These are phyloP conservation scores for Penicillium paneum DNA, from an alignment of 2,329 filamentous ascomycete species.

Conservation along the genomic window DNA sequence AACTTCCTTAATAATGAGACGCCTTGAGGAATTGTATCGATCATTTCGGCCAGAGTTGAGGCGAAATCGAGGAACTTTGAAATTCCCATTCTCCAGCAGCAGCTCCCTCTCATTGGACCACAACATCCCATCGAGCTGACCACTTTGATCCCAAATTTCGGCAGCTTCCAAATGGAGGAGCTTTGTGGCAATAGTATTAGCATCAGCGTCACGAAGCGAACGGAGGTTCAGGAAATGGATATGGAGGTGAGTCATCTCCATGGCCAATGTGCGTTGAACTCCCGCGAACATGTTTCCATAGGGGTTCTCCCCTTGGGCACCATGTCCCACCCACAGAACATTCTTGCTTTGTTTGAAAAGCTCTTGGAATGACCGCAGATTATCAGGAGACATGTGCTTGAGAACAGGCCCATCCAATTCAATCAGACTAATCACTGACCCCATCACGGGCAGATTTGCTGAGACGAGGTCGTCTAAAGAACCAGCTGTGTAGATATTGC, in stretches of 20 bases:
- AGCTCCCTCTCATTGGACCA: slow-evolving; percentile 34
- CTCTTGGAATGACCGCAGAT: slow-evolving; percentile 24
- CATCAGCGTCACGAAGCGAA: slow-evolving; percentile 1
- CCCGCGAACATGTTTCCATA: slow-evolving; percentile 21
- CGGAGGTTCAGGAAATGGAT: slow-evolving; percentile 21
- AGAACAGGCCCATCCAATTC: slow-evolving; percentile 31
- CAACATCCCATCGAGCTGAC: slow-evolving; percentile 14
- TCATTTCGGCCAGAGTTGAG: slow-evolving; percentile 16
- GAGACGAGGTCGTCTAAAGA: slow-evolving; percentile 12
- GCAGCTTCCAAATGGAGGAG: slow-evolving; percentile 18
- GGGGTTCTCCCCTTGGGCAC: slow-evolving; percentile 22
- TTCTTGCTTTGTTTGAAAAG: slow-evolving; percentile 19
- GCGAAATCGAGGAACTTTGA: slow-evolving; percentile 31
- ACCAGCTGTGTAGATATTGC: neutral
- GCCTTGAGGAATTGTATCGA: slow-evolving; percentile 24
- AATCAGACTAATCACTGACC: slow-evolving; percentile 18
- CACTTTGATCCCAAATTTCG: slow-evolving; percentile 16
- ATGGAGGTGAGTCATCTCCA: slow-evolving; percentile 21
- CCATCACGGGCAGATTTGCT: slow-evolving; percentile 18
- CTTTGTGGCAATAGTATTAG: slow-evolving; percentile 6
- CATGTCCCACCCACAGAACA: slow-evolving; percentile 26
- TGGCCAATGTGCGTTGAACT: slow-evolving; percentile 20
- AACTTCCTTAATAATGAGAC: slow-evolving; percentile 17
- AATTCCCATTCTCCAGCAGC: slow-evolving; percentile 21
- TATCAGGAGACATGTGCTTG: slow-evolving; percentile 18